Evolutionary conservation across 495 filamentous ascomycete species (phyloP), one percentile per base, ranked within the genome.

Genomic region (Endocarpon pusillum): DNA sequence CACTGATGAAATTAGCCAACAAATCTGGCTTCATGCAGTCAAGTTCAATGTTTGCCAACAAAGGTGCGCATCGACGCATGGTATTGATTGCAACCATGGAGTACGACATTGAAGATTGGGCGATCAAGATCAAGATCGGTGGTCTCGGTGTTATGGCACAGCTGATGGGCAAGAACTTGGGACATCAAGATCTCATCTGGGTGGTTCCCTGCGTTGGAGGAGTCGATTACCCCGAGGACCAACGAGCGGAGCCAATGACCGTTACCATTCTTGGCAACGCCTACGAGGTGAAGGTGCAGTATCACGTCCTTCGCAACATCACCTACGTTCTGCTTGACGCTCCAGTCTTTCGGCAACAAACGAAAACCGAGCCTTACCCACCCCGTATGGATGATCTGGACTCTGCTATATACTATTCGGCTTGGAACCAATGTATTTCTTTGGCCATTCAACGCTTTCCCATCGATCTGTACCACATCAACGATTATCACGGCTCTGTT

Each of bases 401-500:
- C 34, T 70, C 64, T 40, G 76, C 75, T 15, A 71, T 81, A 24
- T 73, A 77, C 51, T 81, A 81, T 45, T 75, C 73, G 0, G 73
- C 75, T 0, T 81, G 76, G 75, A 81, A 81, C 39, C 65, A 67
- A 39, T 80, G 75, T 39, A 78, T 80, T 42, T 71, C 75, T 1
- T 58, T 73, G 34, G 51, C 73, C 0, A 64, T 79, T 35, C 63
- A 57, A 23, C 59, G 65, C 4, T 69, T 69, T 29, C 66, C 73
- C 0, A 59, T 80, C 28, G 75, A 83, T 43, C 46, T 84, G 15
- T 84, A 84, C 46, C 78, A 84, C 48, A 75, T 82, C 46, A 84
- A 84, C 50, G 78, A 84, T 47, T 84, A 82, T 47, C 78, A 84
- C 39, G 78, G 78, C 20, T 73, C 78, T 12, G 52, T 77, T 4